A percentile compares a stretch with the other conserved stretches of the same genome.
phyloP scores from a whole-genome alignment of 345 rosid genomes.

The Populus tremula region DNA sequence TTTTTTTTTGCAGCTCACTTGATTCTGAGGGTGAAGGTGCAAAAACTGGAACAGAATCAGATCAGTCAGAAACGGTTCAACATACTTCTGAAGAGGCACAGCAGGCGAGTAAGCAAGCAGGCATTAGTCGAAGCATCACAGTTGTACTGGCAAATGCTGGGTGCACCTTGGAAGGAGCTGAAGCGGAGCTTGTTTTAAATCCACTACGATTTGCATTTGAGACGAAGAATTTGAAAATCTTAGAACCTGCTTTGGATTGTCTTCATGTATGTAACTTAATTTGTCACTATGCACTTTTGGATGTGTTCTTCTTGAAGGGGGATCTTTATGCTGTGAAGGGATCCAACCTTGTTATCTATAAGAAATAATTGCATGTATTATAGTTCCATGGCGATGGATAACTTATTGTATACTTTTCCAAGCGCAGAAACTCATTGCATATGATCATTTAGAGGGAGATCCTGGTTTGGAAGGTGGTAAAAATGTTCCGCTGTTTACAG shows the following conservation, averaged over 20 bases:
- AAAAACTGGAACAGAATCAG: constrained; percentile 41
- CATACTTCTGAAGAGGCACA: constrained; percentile 39
- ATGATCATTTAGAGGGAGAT: constrained; percentile 95
- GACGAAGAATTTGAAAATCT: constrained; percentile 79
- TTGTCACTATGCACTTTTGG: constrained; percentile 5
- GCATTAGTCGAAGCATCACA: constrained; percentile 38
- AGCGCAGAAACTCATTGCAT: constrained; percentile 90
- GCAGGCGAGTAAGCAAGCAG: constrained; percentile 35
- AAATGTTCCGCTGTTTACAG: constrained; percentile 75
- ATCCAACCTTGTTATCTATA: not conserved
- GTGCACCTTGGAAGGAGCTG: constrained; percentile 69
- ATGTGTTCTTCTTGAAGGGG: not conserved
- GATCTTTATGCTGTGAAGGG: constrained; percentile 5
- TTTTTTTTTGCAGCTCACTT: constrained; percentile 43
- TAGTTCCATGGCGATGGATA: constrained; percentile 11
- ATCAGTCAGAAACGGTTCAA: constrained; percentile 31
- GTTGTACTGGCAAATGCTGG: constrained; percentile 78
- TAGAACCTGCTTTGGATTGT: constrained; percentile 97
- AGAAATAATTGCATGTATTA: not conserved
- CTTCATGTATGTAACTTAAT: constrained; percentile 66
- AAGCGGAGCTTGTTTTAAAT: constrained; percentile 83
- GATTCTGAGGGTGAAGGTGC: constrained; percentile 56
- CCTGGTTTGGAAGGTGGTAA: constrained; percentile 93
- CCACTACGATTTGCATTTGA: constrained; percentile 92
- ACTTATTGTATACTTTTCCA: constrained; percentile 22